These are phyloP conservation scores for Sphaerulina populicola DNA, from an alignment of 2,329 filamentous ascomycete genomes.

Conservation along the genomic window DNA sequence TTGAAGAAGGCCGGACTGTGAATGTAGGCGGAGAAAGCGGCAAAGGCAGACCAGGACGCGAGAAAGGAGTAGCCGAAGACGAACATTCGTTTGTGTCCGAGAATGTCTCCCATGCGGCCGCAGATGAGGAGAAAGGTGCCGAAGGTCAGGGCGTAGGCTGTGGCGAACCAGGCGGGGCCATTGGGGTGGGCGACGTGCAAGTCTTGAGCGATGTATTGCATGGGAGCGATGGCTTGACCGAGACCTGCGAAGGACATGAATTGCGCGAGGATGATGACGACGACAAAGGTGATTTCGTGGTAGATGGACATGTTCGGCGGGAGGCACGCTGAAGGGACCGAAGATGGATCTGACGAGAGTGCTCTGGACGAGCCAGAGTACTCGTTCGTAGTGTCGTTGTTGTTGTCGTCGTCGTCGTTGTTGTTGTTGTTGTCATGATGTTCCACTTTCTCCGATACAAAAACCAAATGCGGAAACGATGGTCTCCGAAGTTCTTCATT, in stretches of 20 bases:
- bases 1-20: constrained; percentile 29
- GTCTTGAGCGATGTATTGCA: constrained; percentile 40
- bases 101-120: constrained; percentile 38
- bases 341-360: neutral
- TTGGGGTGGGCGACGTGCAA: constrained; percentile 36
- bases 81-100: constrained; percentile 38
- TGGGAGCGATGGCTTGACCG: constrained; percentile 32
- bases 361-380: neutral
- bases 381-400: neutral
- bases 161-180: constrained; percentile 39
- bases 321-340: neutral
- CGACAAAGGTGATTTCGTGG: constrained; percentile 24
- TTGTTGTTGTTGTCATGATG: neutral
- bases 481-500: constrained; percentile 13
- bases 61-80: constrained; percentile 36
- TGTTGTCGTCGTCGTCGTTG: neutral
- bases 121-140: constrained; percentile 41
- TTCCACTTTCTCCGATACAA: neutral
- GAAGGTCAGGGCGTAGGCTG: constrained; percentile 37
- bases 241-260: constrained; percentile 26
- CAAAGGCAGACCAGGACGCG: constrained; percentile 36
- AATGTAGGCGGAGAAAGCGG: constrained; percentile 34
- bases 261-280: constrained; percentile 25
- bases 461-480: constrained; percentile 5
- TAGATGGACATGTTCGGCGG: constrained; percentile 14